phyloP scores from a whole-genome alignment of 139 green algal species.

The Pseudopediastrum boryanum region DNA sequence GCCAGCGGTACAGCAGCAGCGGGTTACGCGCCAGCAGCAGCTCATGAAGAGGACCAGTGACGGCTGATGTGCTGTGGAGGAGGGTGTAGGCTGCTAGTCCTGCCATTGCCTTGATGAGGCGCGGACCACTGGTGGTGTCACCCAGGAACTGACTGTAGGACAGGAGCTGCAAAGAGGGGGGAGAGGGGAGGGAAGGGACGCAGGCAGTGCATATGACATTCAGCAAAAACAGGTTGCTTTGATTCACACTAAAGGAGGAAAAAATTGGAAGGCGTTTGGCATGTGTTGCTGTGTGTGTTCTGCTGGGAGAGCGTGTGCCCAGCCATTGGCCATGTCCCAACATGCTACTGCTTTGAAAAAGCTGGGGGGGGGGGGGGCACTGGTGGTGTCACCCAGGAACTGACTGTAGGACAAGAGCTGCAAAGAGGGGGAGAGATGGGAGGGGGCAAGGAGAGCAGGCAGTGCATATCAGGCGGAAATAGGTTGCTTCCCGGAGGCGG shows the following conservation, averaged over 20 bases:
- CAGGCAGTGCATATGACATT: too few relatives aligned
- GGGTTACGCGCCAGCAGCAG: conserved; percentile 1
- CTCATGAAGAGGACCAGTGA: conserved; percentile 26
- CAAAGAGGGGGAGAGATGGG: not conserved
- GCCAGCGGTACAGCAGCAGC: conserved; percentile 10
- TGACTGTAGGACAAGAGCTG: conserved; percentile 26
- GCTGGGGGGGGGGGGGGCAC: not conserved
- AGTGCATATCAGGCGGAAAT: too few relatives aligned
- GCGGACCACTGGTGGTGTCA: not conserved
- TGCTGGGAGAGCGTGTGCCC: too few relatives aligned
- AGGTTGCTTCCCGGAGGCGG: too few relatives aligned
- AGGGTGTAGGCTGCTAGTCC: conserved; percentile 3
- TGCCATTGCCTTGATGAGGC: not conserved
- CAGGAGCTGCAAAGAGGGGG: conserved; percentile 8
- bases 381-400: not conserved
- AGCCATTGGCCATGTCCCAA: too few relatives aligned
- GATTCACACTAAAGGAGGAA: too few relatives aligned
- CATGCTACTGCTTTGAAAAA: conserved; percentile 1
- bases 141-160: conserved; percentile 7
- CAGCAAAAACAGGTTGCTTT: too few relatives aligned
- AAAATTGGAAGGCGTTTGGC: too few relatives aligned
- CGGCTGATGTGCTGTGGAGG: not conserved
- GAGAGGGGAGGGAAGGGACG: not conserved
- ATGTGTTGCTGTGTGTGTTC: too few relatives aligned
- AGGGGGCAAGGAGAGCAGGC: not conserved